Base-by-base conservation (phyloP, 495 filamentous ascomycete genomes). In the Penicillium lividum region DNA sequence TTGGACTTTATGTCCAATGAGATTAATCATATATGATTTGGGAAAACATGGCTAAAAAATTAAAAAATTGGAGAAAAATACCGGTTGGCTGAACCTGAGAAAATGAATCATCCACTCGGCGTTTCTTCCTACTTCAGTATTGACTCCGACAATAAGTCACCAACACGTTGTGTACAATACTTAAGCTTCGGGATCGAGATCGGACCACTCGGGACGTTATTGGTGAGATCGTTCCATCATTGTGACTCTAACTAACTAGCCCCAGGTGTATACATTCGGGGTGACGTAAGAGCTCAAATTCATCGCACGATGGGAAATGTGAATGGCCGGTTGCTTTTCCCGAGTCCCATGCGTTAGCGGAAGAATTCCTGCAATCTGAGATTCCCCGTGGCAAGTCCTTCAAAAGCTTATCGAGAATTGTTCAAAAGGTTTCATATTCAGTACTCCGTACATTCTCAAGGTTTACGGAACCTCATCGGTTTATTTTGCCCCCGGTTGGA, bases 131-230 rank as follows among this genome's bases (percentile, higher is more conserved):
- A 18, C 61, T 67, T 61, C 33, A 64, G 58, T 48, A 61, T 38
- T 45, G 11, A 31, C 49, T 55, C 63, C 57, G 63, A 16, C 6
- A 46, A 45, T 28, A 29, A 3, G 28, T 33, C 42, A 22, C 22
- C 10, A 9, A 33, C 22, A 53, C 48, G 62, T 60, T 56, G 38
- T 49, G 48, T 36, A 25, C 45, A 45, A 28, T 13, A 56, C 54
- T 56, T 64, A 68, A 68, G 63, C 66, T 68, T 68, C 60, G 51
- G 30, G 66, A 68, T 68, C 66, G 63, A 63, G 66, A 66, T 68
- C 66, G 63, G 56, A 59, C 56, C 53, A 64, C 60, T 16, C 53
- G 60, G 51, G 53, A 61, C 54, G 54, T 57, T 57, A 68, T 63
- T 63, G 63, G 60, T 16, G 53, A 64, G 63, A 68, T 66, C 63